These are phyloP conservation scores for Cucurbita maxima DNA, from an alignment of 306 rosid genomes.

Conservation along the genomic window DNA sequence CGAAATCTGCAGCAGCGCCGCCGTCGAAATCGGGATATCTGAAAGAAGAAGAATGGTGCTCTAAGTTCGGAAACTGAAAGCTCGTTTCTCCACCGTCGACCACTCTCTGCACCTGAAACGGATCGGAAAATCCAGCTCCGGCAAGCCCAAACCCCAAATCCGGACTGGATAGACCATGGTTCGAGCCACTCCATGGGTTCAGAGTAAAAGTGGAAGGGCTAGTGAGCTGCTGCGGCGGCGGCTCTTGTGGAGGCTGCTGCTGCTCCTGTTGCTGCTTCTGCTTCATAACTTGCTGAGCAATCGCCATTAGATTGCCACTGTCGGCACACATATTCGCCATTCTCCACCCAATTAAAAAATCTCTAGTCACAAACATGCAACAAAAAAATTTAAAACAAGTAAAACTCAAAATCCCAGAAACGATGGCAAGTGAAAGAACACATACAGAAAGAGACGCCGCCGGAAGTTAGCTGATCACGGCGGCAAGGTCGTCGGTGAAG, in stretches of 20 bases:
- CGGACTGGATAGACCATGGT: slow-evolving; percentile 9
- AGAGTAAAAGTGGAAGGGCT: slow-evolving; percentile 33
- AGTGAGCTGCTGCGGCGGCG: slow-evolving; percentile 10
- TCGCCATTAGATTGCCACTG: slow-evolving; percentile 94
- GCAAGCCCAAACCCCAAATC: slow-evolving; percentile 36
- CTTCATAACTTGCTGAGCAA: slow-evolving; percentile 91
- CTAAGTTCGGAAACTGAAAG: slow-evolving; percentile 50
- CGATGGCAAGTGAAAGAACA: background rate
- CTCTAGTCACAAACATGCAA: slow-evolving; percentile 20
- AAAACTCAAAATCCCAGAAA: background rate
- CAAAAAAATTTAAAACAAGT: background rate
- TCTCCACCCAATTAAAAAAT: slow-evolving; percentile 25
- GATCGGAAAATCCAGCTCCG: slow-evolving; percentile 44
- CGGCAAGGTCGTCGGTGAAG: background rate
- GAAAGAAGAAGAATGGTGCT: slow-evolving; percentile 44
- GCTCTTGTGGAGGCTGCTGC: slow-evolving; percentile 26
- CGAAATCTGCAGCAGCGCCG: slow-evolving; percentile 52
- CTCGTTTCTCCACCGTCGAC: slow-evolving; percentile 35
- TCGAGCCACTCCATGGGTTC: slow-evolving; percentile 46
- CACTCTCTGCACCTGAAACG: slow-evolving; percentile 53
- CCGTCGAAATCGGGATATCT: slow-evolving; percentile 45
- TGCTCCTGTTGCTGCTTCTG: slow-evolving; percentile 86
- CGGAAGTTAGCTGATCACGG: background rate
- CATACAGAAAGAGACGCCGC: background rate
- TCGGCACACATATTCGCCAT: slow-evolving; percentile 96